A percentile compares a stretch with the other conserved stretches of the same genome.
These are phyloP conservation scores for Cladosporium sp. DNA, from an alignment of 2,329 filamentous ascomycete genomes.

Conservation along the genomic window DNA sequence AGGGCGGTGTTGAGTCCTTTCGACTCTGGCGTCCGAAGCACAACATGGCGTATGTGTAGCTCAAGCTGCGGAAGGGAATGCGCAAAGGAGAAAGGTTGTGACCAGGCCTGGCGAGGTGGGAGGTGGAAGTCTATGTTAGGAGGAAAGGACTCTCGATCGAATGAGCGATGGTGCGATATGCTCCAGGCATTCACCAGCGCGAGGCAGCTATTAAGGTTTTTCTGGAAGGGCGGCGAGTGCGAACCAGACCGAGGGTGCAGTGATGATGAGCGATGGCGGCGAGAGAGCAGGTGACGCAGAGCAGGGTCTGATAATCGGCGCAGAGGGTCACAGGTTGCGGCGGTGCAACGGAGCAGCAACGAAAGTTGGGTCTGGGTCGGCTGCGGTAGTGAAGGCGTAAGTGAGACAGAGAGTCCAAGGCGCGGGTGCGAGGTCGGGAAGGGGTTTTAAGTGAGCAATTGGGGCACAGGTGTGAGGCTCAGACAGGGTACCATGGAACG, in stretches of 20 bases:
- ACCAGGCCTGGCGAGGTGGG: not conserved
- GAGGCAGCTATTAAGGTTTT: slow-evolving; percentile 12
- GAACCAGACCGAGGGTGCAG: slow-evolving; percentile 10
- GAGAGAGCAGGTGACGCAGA: slow-evolving; percentile 13
- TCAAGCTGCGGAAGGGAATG: not conserved
- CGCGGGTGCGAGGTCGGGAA: slow-evolving; percentile 3
- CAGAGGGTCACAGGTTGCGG: not conserved
- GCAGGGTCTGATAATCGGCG: slow-evolving; percentile 8
- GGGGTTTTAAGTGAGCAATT: not conserved
- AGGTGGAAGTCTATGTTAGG: not conserved
- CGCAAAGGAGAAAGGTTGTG: not conserved
- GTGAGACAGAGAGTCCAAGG: slow-evolving; percentile 8
- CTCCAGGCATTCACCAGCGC: slow-evolving; percentile 13
- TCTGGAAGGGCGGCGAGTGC: slow-evolving; percentile 7
- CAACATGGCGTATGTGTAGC: slow-evolving; percentile 12
- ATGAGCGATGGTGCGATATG: not conserved
- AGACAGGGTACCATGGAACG: slow-evolving; percentile 7
- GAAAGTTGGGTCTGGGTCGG: slow-evolving; percentile 4
- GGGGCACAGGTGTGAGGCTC: slow-evolving; percentile 9
- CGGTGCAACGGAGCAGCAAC: slow-evolving; percentile 8
- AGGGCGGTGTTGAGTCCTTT: slow-evolving; percentile 32
- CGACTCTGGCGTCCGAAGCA: slow-evolving; percentile 16
- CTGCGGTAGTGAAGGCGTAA: slow-evolving; percentile 12
- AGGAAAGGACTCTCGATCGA: not conserved
- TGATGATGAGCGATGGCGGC: slow-evolving; percentile 10